Percentiles rank a stretch among this genome's conserved stretches.
phyloP scores from a whole-genome alignment of 2,329 filamentous ascomycete species.

The Atkinsonella texensis region DNA sequence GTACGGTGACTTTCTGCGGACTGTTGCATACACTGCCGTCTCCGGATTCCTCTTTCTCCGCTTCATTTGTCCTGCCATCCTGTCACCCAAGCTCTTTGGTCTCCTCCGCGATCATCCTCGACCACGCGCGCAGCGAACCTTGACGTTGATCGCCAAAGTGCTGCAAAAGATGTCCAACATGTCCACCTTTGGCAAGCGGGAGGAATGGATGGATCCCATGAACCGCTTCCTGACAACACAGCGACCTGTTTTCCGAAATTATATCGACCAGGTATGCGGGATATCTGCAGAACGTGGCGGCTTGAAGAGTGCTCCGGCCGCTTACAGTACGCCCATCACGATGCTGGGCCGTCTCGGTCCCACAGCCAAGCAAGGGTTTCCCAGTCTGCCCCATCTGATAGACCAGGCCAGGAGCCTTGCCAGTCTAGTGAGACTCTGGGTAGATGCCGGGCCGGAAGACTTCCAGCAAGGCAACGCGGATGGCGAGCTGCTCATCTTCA shows the following conservation, averaged over 20 bases:
- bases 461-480: slow-evolving; percentile 22
- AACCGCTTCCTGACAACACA: slow-evolving; percentile 72
- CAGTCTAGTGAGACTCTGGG: slow-evolving; percentile 70
- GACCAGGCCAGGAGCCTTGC: slow-evolving; percentile 81
- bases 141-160: slow-evolving; percentile 87
- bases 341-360: slow-evolving; percentile 74
- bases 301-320: slow-evolving; percentile 55
- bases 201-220: slow-evolving; percentile 99
- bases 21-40: slow-evolving; percentile 85
- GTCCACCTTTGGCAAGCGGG: slow-evolving; percentile 83
- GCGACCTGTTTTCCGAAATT: slow-evolving; percentile 70
- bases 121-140: slow-evolving; percentile 68
- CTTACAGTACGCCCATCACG: slow-evolving; percentile 84
- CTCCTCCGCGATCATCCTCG: slow-evolving; percentile 73
- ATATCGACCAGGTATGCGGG: slow-evolving; percentile 75
- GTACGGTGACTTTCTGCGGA: slow-evolving; percentile 84
- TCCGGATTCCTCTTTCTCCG: slow-evolving; percentile 90
- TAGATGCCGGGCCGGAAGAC: slow-evolving; percentile 39
- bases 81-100: slow-evolving; percentile 90
- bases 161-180: slow-evolving; percentile 85
- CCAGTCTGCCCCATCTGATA: slow-evolving; percentile 83
- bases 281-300: slow-evolving; percentile 61
- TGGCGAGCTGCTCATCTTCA: slow-evolving; percentile 42
- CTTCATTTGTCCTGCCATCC: slow-evolving; percentile 91
- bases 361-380: slow-evolving; percentile 80